Conservation (phyloP, 2,329 filamentous ascomycete species). For the Sarocladiaceae sp. region DNA sequence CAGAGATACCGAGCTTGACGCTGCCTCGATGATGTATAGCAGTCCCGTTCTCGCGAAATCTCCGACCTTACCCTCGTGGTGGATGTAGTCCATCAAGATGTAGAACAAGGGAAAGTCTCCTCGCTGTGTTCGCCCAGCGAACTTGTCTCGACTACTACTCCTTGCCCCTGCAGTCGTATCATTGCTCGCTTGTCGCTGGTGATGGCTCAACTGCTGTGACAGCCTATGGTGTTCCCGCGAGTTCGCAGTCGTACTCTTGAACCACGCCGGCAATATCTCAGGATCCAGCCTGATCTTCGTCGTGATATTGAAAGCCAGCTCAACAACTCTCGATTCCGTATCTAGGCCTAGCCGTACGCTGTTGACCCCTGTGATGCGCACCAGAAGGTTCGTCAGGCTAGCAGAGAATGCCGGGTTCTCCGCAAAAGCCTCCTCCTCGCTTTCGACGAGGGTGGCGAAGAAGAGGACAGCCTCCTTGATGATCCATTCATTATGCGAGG, state of each 20-base stretch:
- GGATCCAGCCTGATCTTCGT: conserved; percentile 93
- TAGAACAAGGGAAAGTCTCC: conserved; percentile 97
- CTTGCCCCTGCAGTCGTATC: conserved; percentile 25
- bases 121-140: conserved; percentile 80
- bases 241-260: conserved; percentile 52
- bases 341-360: conserved; percentile 71
- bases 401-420: conserved; percentile 82
- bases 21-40: conserved; percentile 92
- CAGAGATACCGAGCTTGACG: conserved; percentile 73
- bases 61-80: conserved; percentile 88
- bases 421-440: conserved; percentile 92
- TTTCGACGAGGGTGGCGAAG: conserved; percentile 90
- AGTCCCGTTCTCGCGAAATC: conserved; percentile 94
- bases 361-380: conserved; percentile 71
- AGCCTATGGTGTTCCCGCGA: conserved; percentile 6
- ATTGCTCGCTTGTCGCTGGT: conserved; percentile 25
- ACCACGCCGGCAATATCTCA: conserved; percentile 85
- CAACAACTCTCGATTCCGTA: conserved; percentile 83
- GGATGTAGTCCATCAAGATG: conserved; percentile 91
- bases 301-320: conserved; percentile 91
- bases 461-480: conserved; percentile 80
- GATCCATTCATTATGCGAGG: conserved; percentile 79
- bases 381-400: conserved; percentile 80
- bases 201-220: conserved; percentile 20
- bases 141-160: conserved; percentile 66